phyloP scores from a whole-genome alignment of 2,329 filamentous ascomycete species.

The Pseudogymnoascus pannorum region DNA sequence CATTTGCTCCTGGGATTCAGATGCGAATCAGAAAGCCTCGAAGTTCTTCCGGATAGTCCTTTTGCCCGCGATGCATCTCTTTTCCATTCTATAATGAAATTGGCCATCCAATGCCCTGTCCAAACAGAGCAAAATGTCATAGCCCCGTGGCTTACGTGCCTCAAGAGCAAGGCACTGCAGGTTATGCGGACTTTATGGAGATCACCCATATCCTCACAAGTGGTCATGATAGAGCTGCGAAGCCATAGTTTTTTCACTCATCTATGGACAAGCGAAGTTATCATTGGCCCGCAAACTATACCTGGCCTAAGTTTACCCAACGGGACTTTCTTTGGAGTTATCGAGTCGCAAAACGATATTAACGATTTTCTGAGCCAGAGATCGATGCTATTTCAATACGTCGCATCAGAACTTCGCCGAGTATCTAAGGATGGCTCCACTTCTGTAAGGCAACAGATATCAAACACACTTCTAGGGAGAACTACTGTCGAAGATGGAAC shows the following conservation, averaged over 20 bases:
- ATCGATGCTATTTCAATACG: constrained; percentile 74
- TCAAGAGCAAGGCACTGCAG: constrained; percentile 62
- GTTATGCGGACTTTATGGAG: constrained; percentile 78
- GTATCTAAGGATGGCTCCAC: constrained; percentile 65
- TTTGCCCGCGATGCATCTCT: constrained; percentile 69
- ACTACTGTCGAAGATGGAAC: constrained; percentile 61
- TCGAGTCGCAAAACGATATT: constrained; percentile 8
- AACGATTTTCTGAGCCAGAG: constrained; percentile 68
- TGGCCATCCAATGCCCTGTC: constrained; percentile 64
- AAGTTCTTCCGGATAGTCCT: constrained; percentile 58
- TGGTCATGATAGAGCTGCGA: constrained; percentile 74
- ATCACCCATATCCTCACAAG: constrained; percentile 66
- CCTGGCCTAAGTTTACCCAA: constrained; percentile 59
- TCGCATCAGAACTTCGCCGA: constrained; percentile 74
- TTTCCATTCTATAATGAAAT: constrained; percentile 71
- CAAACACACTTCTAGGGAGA: constrained; percentile 70
- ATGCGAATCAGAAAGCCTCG: constrained; percentile 64
- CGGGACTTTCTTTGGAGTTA: neutral
- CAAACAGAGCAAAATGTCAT: constrained; percentile 51
- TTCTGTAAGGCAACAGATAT: constrained; percentile 60
- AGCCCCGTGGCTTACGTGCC: constrained; percentile 59
- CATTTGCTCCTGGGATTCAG: constrained; percentile 85
- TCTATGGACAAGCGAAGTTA: constrained; percentile 3
- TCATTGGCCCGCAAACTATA: constrained; percentile 12
- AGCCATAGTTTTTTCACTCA: constrained; percentile 20